These are phyloP conservation scores for Triadica sebifera DNA, from an alignment of 345 rosid species.

Conservation along the genomic window DNA sequence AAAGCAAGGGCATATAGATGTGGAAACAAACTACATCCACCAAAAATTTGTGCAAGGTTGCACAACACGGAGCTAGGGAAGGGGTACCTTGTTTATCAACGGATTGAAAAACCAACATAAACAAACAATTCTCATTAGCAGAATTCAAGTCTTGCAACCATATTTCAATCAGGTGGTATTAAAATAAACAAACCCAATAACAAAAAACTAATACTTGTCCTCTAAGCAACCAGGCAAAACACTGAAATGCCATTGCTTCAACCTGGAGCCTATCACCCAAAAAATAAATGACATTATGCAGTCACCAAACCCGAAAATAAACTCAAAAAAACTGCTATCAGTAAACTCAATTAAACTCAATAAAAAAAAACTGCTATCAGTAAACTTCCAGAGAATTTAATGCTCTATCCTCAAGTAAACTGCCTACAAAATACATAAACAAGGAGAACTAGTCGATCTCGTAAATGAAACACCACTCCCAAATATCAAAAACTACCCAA, in stretches of 20 bases:
- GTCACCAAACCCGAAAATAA: background rate
- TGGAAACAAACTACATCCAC: background rate
- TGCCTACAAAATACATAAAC: background rate
- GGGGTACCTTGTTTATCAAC: background rate
- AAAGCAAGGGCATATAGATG: background rate
- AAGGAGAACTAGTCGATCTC: constrained; percentile 21
- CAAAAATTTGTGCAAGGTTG: background rate
- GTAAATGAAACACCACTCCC: constrained; percentile 12
- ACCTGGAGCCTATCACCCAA: background rate
- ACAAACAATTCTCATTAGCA: background rate
- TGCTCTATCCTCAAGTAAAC: constrained; percentile 3
- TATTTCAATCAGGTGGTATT: background rate
- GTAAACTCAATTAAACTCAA: no score
- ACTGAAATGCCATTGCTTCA: constrained; percentile 10
- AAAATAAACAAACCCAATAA: constrained; percentile 3
- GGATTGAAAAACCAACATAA: background rate
- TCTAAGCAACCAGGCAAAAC: constrained; percentile 6
- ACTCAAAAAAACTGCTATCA: background rate
- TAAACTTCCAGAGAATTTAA: background rate
- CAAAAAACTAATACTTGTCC: constrained; percentile 3
- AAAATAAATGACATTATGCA: background rate
- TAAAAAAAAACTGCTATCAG: no score
- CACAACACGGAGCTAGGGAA: background rate
- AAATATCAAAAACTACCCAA: background rate
- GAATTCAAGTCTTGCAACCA: background rate